A percentile compares a stretch with the other conserved stretches of the same genome.
phyloP scores from a whole-genome alignment of 768 basidiomycete genomes.

The Crassisporium funariophilum region DNA sequence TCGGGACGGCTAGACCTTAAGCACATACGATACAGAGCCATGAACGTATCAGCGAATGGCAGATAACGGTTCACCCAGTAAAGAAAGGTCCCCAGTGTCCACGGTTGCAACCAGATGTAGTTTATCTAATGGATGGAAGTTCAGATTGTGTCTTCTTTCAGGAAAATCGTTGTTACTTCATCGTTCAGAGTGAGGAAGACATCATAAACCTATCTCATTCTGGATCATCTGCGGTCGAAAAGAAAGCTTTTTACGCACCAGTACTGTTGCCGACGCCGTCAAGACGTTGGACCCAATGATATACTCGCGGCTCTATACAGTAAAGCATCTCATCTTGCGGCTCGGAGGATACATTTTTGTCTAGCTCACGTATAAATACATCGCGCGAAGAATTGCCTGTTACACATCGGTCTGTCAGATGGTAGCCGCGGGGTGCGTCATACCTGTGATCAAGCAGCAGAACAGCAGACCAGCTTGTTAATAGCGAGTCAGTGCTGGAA shows the following conservation, averaged over 20 bases:
- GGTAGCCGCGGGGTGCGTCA: not conserved
- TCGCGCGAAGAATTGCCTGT: slow-evolving; percentile 7
- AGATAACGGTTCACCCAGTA: slow-evolving; percentile 20
- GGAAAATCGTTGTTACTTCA: slow-evolving; percentile 6
- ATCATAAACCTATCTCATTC: slow-evolving; percentile 12
- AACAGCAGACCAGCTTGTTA: slow-evolving; percentile 2
- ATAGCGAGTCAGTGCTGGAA: slow-evolving; percentile 9
- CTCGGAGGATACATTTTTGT: not conserved
- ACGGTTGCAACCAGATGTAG: slow-evolving; percentile 19
- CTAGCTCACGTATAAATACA: slow-evolving; percentile 15
- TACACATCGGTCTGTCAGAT: not conserved
- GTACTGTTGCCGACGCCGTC: slow-evolving; percentile 5
- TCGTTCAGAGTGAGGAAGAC: slow-evolving; percentile 13
- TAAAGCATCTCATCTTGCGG: not conserved
- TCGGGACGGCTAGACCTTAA: not conserved
- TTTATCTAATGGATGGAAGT: slow-evolving; percentile 9
- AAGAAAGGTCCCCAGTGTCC: slow-evolving; percentile 8
- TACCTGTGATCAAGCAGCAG: not conserved
- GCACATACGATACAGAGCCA: slow-evolving; percentile 16
- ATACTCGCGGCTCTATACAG: slow-evolving; percentile 11
- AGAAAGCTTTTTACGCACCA: slow-evolving; percentile 7
- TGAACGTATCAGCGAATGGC: slow-evolving; percentile 18
- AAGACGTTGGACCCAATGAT: slow-evolving; percentile 7
- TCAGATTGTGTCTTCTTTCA: not conserved
- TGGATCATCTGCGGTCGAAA: not conserved